These are phyloP conservation scores for Gliomastix tumulicola DNA, from an alignment of 2,329 filamentous ascomycete genomes.

Conservation along the genomic window DNA sequence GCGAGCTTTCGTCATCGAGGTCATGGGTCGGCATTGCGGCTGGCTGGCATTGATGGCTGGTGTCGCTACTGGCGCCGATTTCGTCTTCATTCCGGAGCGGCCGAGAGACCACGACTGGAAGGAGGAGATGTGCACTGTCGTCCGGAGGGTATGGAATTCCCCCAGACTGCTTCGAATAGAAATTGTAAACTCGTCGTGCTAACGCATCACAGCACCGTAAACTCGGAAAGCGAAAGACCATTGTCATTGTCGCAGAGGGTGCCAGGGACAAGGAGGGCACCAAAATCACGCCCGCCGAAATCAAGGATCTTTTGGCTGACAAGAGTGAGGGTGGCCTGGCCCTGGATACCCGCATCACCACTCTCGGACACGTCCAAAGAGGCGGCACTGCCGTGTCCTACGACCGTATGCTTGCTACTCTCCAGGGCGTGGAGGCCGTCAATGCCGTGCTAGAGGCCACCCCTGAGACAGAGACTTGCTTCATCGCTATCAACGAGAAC, in stretches of 20 bases:
- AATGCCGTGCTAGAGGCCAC: slow-evolving; percentile 85
- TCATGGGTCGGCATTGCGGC: slow-evolving; percentile 97
- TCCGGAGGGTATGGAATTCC: slow-evolving; percentile 53
- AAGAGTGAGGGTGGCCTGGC: slow-evolving; percentile 58
- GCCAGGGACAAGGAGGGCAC: slow-evolving; percentile 78
- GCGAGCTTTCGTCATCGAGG: slow-evolving; percentile 92
- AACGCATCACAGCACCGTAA: slow-evolving; percentile 63
- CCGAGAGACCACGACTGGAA: slow-evolving; percentile 84
- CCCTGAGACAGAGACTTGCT: slow-evolving; percentile 82
- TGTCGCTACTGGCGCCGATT: slow-evolving; percentile 91
- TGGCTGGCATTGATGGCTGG: slow-evolving; percentile 97
- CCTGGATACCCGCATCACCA: slow-evolving; percentile 90
- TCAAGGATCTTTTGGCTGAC: slow-evolving; percentile 83
- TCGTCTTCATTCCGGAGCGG: slow-evolving; percentile 93
- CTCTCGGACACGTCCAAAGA: slow-evolving; percentile 93
- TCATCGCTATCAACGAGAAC: slow-evolving; percentile 96
- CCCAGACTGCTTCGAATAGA: slow-evolving; percentile 6
- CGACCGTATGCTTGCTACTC: slow-evolving; percentile 84
- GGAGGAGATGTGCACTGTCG: slow-evolving; percentile 75
- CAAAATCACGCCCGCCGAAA: slow-evolving; percentile 72
- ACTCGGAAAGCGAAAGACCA: slow-evolving; percentile 92
- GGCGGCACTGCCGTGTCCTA: slow-evolving; percentile 90
- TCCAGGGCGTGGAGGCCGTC: slow-evolving; percentile 92
- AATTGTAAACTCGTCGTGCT: background rate
- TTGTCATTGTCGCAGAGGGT: slow-evolving; percentile 95